These are phyloP conservation scores for Aurinia saxatilis DNA, from an alignment of 345 rosid species.

Conservation along the genomic window DNA sequence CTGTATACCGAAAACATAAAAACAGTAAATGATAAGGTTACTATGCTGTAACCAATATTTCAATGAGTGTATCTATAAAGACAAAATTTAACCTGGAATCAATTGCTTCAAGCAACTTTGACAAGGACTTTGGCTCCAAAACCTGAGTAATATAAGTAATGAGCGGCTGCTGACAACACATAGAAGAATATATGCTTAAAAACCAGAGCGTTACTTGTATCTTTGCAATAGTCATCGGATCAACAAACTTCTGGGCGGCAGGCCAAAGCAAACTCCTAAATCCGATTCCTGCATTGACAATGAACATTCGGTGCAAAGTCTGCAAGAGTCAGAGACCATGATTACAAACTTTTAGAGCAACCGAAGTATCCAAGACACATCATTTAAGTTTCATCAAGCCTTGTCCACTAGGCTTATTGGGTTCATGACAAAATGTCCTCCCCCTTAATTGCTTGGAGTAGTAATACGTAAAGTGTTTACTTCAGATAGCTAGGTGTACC, in stretches of 20 bases:
- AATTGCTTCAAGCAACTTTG: slow-evolving; percentile 66
- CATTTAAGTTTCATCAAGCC: too few relatives aligned
- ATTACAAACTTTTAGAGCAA: slow-evolving; percentile 27
- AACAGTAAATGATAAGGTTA: neutral
- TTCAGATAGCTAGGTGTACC: slow-evolving; percentile 41
- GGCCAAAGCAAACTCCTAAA: slow-evolving; percentile 97
- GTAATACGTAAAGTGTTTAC: neutral
- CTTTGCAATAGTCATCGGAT: slow-evolving; percentile 70
- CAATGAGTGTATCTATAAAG: neutral
- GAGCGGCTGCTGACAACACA: neutral
- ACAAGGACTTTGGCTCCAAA: slow-evolving; percentile 72
- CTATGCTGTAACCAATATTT: neutral
- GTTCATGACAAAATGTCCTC: too few relatives aligned
- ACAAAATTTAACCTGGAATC: slow-evolving; percentile 53
- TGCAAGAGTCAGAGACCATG: slow-evolving; percentile 36
- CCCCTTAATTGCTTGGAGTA: neutral
- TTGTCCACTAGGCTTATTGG: too few relatives aligned
- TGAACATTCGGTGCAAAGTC: slow-evolving; percentile 87
- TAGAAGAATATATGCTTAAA: neutral
- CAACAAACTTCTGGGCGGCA: slow-evolving; percentile 87
- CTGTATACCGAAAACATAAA: slow-evolving; percentile 30
- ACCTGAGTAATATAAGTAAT: slow-evolving; percentile 46
- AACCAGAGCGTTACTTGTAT: slow-evolving; percentile 49
- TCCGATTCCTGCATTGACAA: slow-evolving; percentile 95
- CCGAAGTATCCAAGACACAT: slow-evolving; percentile 5